These are phyloP conservation scores for Echinosphaeria canescens DNA, from an alignment of 2,329 filamentous ascomycete genomes.

Conservation along the genomic window DNA sequence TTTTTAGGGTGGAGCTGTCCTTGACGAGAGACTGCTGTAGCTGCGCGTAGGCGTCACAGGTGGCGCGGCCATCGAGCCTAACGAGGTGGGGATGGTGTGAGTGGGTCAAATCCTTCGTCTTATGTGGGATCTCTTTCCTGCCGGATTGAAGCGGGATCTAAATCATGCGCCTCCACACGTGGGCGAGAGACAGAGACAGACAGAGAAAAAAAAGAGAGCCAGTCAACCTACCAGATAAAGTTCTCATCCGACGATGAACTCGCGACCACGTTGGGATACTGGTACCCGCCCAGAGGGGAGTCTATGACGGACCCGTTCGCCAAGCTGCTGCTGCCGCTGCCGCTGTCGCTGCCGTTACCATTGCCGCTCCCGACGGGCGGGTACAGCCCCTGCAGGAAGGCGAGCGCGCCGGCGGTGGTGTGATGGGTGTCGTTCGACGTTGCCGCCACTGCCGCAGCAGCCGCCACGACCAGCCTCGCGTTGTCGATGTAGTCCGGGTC, in stretches of 20 bases:
- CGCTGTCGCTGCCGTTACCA: slow-evolving; percentile 14
- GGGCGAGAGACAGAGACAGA: too few species aligned
- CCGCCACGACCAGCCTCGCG: slow-evolving; percentile 18
- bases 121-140: not conserved
- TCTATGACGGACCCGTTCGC: slow-evolving; percentile 27
- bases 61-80: slow-evolving; percentile 15
- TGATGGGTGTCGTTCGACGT: slow-evolving; percentile 18
- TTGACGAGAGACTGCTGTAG: slow-evolving; percentile 9
- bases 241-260: slow-evolving; percentile 20
- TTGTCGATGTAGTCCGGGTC: slow-evolving; percentile 22
- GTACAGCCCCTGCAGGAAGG: slow-evolving; percentile 71
- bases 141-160: too few species aligned
- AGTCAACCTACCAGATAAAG: slow-evolving; percentile 20
- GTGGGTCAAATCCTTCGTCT: not conserved
- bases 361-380: slow-evolving; percentile 34
- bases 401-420: slow-evolving; percentile 45
- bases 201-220: too few species aligned
- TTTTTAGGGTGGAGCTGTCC: slow-evolving; percentile 3
- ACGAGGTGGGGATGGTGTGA: not conserved
- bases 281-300: slow-evolving; percentile 57
- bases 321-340: slow-evolving; percentile 6
- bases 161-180: too few species aligned
- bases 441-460: too few species aligned
- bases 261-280: slow-evolving; percentile 48
- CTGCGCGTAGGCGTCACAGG: slow-evolving; percentile 15